These are phyloP conservation scores for Phytophthora boehmeriae DNA, from an alignment of 352 stramenopile genomes.

Conservation along the genomic window DNA sequence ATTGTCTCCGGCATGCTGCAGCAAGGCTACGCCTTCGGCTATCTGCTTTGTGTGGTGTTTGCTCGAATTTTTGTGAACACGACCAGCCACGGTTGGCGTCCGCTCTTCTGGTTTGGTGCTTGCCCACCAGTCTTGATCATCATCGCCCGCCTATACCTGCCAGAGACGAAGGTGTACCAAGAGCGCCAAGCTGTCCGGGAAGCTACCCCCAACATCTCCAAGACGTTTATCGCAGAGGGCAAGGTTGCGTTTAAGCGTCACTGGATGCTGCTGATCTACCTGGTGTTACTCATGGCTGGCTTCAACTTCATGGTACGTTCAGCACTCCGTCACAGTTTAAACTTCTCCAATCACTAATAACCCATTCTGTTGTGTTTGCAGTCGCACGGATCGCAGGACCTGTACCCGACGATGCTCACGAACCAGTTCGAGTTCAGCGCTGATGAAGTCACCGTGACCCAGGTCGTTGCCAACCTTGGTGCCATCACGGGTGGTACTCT, in stretches of 20 bases:
- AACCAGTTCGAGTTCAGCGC: slow-evolving; percentile 48
- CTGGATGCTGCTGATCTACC: slow-evolving; percentile 49
- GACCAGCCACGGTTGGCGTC: slow-evolving; percentile 48
- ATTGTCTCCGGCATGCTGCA: slow-evolving; percentile 58
- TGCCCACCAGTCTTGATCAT: slow-evolving; percentile 53
- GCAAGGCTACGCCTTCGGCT: slow-evolving; percentile 51
- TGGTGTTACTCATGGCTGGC: slow-evolving; percentile 48
- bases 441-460: slow-evolving; percentile 47
- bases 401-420: slow-evolving; percentile 58
- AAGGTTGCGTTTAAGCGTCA: slow-evolving; percentile 48
- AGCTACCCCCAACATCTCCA: slow-evolving; percentile 27
- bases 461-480: slow-evolving; percentile 52
- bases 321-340: background rate
- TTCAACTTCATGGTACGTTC: slow-evolving; percentile 54
- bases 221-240: slow-evolving; percentile 44
- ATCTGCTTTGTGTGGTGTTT: slow-evolving; percentile 44
- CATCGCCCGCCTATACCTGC: slow-evolving; percentile 42
- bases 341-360: background rate
- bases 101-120: slow-evolving; percentile 53
- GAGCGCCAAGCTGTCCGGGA: slow-evolving; percentile 33
- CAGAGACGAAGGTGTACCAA: slow-evolving; percentile 42
- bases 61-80: slow-evolving; percentile 39
- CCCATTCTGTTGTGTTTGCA: slow-evolving; percentile 5
- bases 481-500: slow-evolving; percentile 46
- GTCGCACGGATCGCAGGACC: slow-evolving; percentile 47